These are phyloP conservation scores for Xenoacremonium recifei DNA, from an alignment of 2,329 filamentous ascomycete species.

Conservation along the genomic window DNA sequence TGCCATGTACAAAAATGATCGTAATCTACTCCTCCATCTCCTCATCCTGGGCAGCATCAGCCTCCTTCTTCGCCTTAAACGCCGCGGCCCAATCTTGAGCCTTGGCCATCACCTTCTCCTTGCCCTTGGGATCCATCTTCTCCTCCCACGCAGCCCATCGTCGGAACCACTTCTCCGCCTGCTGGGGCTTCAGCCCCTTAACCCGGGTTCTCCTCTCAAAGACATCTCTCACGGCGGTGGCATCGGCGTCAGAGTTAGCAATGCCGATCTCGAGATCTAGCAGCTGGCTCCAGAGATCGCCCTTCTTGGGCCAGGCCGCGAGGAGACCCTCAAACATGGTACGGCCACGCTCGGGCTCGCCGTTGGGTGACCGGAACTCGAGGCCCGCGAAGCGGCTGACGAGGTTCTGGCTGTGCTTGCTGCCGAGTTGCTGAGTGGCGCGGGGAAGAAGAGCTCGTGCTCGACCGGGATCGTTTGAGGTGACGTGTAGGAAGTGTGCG, in stretches of 20 bases:
- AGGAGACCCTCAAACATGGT: constrained; percentile 92
- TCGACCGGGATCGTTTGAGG: constrained; percentile 65
- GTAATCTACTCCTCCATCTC: constrained; percentile 33
- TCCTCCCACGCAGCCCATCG: constrained; percentile 90
- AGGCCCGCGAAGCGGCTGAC: constrained; percentile 87
- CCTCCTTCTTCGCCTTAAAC: constrained; percentile 45
- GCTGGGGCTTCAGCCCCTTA: constrained; percentile 73
- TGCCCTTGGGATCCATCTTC: constrained; percentile 63
- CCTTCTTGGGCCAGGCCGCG: constrained; percentile 80
- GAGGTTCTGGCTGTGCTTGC: constrained; percentile 62
- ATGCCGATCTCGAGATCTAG: constrained; percentile 77
- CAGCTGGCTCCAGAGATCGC: constrained; percentile 91
- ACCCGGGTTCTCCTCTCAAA: constrained; percentile 76
- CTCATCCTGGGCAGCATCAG: constrained; percentile 32
- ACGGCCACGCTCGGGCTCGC: constrained; percentile 85
- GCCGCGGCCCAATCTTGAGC: constrained; percentile 68
- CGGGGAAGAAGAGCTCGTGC: constrained; percentile 77
- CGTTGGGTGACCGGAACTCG: constrained; percentile 81
- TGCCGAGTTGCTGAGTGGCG: constrained; percentile 78
- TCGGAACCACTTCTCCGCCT: constrained; percentile 86
- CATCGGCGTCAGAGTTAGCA: constrained; percentile 50
- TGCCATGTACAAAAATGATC: constrained; percentile 1
- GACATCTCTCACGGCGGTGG: constrained; percentile 64
- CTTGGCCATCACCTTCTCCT: constrained; percentile 68
- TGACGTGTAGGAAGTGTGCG: constrained; percentile 85